phyloP scores from a whole-genome alignment of 441 rosid species.

The Gossypium schwendimanii region DNA sequence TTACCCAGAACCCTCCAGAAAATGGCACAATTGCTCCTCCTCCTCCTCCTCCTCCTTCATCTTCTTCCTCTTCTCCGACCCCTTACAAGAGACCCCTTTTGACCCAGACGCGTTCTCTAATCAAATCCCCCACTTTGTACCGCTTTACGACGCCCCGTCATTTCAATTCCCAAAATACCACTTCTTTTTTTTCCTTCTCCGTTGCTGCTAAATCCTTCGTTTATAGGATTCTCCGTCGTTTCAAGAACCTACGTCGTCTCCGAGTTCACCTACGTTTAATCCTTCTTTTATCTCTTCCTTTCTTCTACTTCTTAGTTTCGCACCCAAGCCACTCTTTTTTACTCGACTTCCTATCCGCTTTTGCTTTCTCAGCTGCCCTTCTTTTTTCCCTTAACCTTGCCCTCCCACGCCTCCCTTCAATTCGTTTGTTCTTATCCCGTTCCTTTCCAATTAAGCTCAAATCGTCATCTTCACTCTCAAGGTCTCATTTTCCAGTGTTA shows the following conservation, averaged over 20 bases:
- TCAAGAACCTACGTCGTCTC: conserved; percentile 42
- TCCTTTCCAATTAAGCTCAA: conserved; percentile 63
- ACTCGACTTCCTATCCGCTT: conserved; percentile 70
- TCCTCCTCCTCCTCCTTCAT: conserved; percentile 1
- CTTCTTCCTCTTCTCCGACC: conserved; percentile 28
- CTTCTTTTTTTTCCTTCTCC: conserved; percentile 27
- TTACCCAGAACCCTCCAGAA: conserved; percentile 21
- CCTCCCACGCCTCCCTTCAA: conserved; percentile 71
- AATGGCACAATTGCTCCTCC: conserved; percentile 38
- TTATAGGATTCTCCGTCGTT: conserved; percentile 38
- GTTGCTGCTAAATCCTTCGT: conserved; percentile 39
- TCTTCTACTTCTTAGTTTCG: conserved; percentile 64
- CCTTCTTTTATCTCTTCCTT: conserved; percentile 58
- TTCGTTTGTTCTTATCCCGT: conserved; percentile 65
- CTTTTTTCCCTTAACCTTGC: conserved; percentile 67
- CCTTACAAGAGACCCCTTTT: conserved; percentile 60
- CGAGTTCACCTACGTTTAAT: conserved; percentile 55
- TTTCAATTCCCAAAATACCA: conserved; percentile 15
- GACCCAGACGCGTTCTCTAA: conserved; percentile 23
- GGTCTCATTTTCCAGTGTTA: conserved; percentile 57
- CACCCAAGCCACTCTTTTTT: conserved; percentile 64
- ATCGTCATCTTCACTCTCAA: conserved; percentile 21
- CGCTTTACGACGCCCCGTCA: conserved; percentile 18
- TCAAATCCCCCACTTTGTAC: conserved; percentile 18
- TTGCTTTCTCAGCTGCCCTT: conserved; percentile 68